These are phyloP conservation scores for Pseudogymnoascus sp. DNA, from an alignment of 2,329 filamentous ascomycete species.

Conservation along the genomic window DNA sequence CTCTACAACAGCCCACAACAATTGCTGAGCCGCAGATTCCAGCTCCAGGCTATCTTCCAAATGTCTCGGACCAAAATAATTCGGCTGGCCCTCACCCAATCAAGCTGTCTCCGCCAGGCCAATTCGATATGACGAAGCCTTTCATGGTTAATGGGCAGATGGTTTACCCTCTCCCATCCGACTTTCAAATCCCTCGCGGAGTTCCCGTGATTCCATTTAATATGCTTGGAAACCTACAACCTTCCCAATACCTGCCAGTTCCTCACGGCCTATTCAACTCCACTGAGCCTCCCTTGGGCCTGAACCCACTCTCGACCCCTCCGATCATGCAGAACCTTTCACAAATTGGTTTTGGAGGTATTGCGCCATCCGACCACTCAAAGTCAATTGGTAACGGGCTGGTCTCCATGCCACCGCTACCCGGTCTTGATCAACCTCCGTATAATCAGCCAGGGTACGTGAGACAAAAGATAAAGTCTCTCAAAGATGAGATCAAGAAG, in stretches of 20 bases:
- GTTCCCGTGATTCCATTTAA: conserved; percentile 19
- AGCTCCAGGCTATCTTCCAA: not conserved
- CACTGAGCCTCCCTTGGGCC: not conserved
- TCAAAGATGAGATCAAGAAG: conserved; percentile 46
- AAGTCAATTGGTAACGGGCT: not conserved
- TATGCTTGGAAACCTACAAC: conserved; percentile 21
- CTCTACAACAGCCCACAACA: not conserved
- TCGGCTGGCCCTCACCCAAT: conserved; percentile 17
- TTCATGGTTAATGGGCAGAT: conserved; percentile 24
- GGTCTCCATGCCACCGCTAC: not conserved
- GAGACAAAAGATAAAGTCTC: conserved; percentile 25
- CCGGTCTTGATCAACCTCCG: not conserved
- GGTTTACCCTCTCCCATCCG: conserved; percentile 23
- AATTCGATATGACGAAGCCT: conserved; percentile 28
- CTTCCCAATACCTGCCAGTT: conserved; percentile 10
- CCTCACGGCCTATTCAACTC: not conserved
- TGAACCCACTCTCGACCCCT: not conserved
- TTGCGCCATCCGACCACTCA: not conserved
- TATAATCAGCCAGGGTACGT: not conserved
- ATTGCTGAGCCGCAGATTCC: not conserved
- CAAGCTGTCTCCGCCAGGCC: conserved; percentile 26
- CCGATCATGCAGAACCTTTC: not conserved
- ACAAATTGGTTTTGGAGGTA: not conserved
- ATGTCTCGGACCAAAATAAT: not conserved
- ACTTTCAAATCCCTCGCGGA: conserved; percentile 20